Base-by-base conservation (phyloP, 1,284 basidiomycete species). In the Anthracocystis panici-leucophaei region DNA sequence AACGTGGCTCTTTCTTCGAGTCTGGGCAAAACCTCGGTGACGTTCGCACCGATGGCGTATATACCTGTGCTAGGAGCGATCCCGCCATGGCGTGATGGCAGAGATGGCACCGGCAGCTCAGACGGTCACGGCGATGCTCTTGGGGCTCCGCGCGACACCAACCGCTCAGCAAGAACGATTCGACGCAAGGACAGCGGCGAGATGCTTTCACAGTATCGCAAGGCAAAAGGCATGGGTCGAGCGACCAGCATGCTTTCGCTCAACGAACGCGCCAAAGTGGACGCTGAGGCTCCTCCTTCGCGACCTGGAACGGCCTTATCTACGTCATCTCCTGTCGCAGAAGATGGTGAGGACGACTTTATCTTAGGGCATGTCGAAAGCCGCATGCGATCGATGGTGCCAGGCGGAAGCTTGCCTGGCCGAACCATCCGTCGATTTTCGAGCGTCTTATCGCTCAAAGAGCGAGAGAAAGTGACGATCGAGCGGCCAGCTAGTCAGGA, bases 171-270 rank as follows among this genome's bases (percentile, higher is more conserved):
- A 5, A 52, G 42, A 48, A 63, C 58, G 18, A 56, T 81, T 21
- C 64, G 72, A 1, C 72, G 76, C 18, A 80, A 75, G 45, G 80
- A 80, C 61, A 80, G 77, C 45, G 73, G 75, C 16, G 79, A 82
- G 63, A 83, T 79, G 60, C 73, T 83, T 11, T 80, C 79, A 40
- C 80, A 82, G 62, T 84, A 83, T 53, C 78, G 82, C 40, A 78
- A 75, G 46, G 51, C 68, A 2, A 71, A 71, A 25, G 77, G 67
- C 40, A 71, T 78, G 65, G 69, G 68, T 2, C 38, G 74, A 14
- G 69, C 74, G 21, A 73, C 65, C 9, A 76, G 74, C 50, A 68
- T 76, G 74, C 57, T 72, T 23, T 68, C 63, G 46, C 59, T 76
- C 49, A 75, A 58, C 61, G 56, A 61, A 2, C 57, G 59, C 8